A percentile compares a stretch with the other conserved stretches of the same genome.
phyloP scores from a whole-genome alignment of 1,139 yeast genomes.

The Lizanozyma gosingica region DNA sequence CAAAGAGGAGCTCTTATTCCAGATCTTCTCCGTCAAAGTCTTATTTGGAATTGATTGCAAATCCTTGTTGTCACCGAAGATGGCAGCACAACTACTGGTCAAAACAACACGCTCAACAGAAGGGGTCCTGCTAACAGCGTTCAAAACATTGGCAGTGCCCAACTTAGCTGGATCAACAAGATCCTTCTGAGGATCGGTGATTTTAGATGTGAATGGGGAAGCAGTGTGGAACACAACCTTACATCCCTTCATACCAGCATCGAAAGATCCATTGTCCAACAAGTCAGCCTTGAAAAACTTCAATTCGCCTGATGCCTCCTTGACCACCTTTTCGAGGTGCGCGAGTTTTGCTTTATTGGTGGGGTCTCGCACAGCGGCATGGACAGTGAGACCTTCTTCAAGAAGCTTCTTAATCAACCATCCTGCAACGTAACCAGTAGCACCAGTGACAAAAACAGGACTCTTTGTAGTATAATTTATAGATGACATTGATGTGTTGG shows the following conservation, averaged over 20 bases:
- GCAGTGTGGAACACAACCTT: neutral
- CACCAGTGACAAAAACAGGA: too few relatives aligned
- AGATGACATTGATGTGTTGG: too few relatives aligned
- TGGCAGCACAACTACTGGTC: too few relatives aligned
- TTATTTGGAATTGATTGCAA: neutral
- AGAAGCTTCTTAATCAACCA: too few relatives aligned
- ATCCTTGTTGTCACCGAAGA: slow-evolving; percentile 1
- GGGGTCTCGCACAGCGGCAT: slow-evolving; percentile 3
- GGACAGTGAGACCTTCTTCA: slow-evolving; percentile 3
- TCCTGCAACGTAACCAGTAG: slow-evolving; percentile 3
- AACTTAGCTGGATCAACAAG: too few relatives aligned
- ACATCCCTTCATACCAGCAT: slow-evolving; percentile 1
- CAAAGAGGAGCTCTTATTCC: neutral
- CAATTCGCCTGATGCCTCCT: slow-evolving; percentile 1
- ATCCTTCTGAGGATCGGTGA: too few relatives aligned
- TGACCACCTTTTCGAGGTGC: slow-evolving; percentile 1
- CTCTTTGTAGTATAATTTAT: too few relatives aligned
- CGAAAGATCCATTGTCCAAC: slow-evolving; percentile 2
- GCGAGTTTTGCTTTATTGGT: slow-evolving; percentile 1
- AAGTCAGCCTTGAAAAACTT: slow-evolving; percentile 2
- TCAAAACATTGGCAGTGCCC: too few relatives aligned
- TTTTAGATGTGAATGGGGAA: too few relatives aligned
- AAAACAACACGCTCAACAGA: too few relatives aligned
- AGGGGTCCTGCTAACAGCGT: too few relatives aligned
- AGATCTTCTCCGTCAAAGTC: neutral